Conservation (phyloP, 805 yeast species). For the Debaryomyces maramus region DNA sequence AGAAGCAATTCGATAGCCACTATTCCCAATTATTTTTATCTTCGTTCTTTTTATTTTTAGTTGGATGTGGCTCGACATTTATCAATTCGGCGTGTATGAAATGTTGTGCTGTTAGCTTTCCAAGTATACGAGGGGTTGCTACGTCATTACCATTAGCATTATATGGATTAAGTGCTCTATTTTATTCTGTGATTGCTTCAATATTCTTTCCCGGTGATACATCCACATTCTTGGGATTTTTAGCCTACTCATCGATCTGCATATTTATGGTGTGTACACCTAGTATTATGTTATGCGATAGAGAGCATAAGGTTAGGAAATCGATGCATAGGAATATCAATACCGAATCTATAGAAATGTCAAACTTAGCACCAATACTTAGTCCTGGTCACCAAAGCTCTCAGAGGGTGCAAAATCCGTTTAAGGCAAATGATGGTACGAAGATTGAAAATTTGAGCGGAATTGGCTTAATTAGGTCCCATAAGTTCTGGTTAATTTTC, state of each 20-base stretch:
- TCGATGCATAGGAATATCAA: constrained; percentile 3
- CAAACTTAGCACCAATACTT: constrained; percentile 5
- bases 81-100: constrained; percentile 66
- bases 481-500: constrained; percentile 41
- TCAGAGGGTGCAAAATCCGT: neutral
- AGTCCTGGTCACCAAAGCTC: neutral
- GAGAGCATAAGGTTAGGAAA: constrained; percentile 21
- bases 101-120: constrained; percentile 71
- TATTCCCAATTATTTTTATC: constrained; percentile 42
- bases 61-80: constrained; percentile 72
- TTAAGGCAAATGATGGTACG: neutral
- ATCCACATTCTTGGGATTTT: constrained; percentile 48
- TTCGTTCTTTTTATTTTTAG: constrained; percentile 47
- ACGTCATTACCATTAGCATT: constrained; percentile 74
- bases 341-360: constrained; percentile 10
- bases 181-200: constrained; percentile 58
- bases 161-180: constrained; percentile 72
- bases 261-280: constrained; percentile 50
- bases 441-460: constrained; percentile 13
- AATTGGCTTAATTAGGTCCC: constrained; percentile 18
- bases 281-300: constrained; percentile 42
- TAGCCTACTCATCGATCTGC: constrained; percentile 42
- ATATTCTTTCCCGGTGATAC: constrained; percentile 59
- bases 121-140: constrained; percentile 68
- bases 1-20: constrained; percentile 46